Evolutionary conservation across 371 early-diverging fungal species (phyloP), one percentile per base, ranked within the genome.

Genomic region (Mortierella sp.): DNA sequence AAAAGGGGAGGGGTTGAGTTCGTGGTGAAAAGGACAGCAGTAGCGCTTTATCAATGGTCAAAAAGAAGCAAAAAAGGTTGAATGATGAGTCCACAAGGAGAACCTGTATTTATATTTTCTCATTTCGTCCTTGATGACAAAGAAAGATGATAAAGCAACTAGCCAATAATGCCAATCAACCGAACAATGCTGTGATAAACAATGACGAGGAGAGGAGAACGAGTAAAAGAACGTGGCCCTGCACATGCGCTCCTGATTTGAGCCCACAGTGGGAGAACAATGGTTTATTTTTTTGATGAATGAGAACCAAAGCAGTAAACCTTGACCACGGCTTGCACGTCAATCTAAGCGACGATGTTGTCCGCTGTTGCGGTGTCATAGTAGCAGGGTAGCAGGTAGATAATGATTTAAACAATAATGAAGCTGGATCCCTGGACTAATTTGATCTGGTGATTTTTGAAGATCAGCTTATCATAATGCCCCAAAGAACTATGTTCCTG

Each of bases 401-500:
- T 5, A 14, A 40, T 40, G 14, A 40, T 3, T 9, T 40, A 40
- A 40, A 9, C 12, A 40, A 40, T 4, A 10, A 39, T 10, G 39
- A 39, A 4, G n/a, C 39, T 39, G 39, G 39, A 39, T 4, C 39
- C 4, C 39, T 39, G 39, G 39, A 39, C 39, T 6, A 10, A 10
- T 39, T 39, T 39, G 49, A 49, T n/a, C 49, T 16, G 49, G 9
- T 49, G 49, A 49, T 49, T 49, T 5, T n/a, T n/a, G 14, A 4
- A 49, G 39, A 18, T 49, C 16, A 9, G 12, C 14, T 49, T 49
- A 16, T 49, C 16, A 18, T 4, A 9, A 9, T n/a, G n/a, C n/a
- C 14, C 49, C 49, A 49, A n/a, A n/a, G n/a, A n/a, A n/a, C 12
- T 24, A 55, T 55, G 55, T 55, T 55, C 55, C 55, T 55, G 55